Evolutionary conservation across 495 filamentous ascomycete species (phyloP), one percentile per base, ranked within the genome.

Genomic region (Penicillium paxilli): DNA sequence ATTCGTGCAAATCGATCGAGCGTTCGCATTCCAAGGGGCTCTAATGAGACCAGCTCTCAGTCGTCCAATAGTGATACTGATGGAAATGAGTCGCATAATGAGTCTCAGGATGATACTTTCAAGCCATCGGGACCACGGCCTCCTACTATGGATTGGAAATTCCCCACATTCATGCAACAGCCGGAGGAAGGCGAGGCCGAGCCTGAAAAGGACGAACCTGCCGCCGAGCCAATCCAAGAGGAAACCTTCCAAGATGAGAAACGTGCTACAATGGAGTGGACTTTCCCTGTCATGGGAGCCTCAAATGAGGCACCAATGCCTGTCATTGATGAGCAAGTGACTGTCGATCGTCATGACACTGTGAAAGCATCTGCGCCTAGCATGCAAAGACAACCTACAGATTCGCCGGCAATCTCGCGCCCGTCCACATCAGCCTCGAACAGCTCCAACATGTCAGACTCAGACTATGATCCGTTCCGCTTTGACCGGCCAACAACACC

Each of bases 71-170:
- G 69, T 42, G 65, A 58, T 16, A 49, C 55, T 8, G 65, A 70
- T 49, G 65, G 54, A 19, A 54, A 47, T 9, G 62, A 67, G 16
- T 45, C 54, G 1, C 52, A 70, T 16, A 54, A 47, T 9, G 62
- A 67, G 16, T 45, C 54, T 2, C 52, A 70, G 10, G 69, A 70
- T 23, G 54, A 67, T 4, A 52, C 52, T 1, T 77, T 68, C 49
- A 62, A 73, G 16, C 55, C 51, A 7, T 69, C 63, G 9, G 76
- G 68, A 1, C 74, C 76, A 3, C 72, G 75, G 5, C 76, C 75
- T 33, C 72, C 75, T 6, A 78, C 77, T 5, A 77, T 77, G 73
- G 76, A 77, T 46, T 80, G 75, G 75, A 77, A 74, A 25, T 80
- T 80, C 41, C 76, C 76, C 0, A 45, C 59, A 1, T 75, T 77